Percentiles rank a stretch among this genome's conserved stretches.
These are phyloP conservation scores for Knoxdaviesia proteae DNA, from an alignment of 2,329 filamentous ascomycete genomes.

Conservation along the genomic window DNA sequence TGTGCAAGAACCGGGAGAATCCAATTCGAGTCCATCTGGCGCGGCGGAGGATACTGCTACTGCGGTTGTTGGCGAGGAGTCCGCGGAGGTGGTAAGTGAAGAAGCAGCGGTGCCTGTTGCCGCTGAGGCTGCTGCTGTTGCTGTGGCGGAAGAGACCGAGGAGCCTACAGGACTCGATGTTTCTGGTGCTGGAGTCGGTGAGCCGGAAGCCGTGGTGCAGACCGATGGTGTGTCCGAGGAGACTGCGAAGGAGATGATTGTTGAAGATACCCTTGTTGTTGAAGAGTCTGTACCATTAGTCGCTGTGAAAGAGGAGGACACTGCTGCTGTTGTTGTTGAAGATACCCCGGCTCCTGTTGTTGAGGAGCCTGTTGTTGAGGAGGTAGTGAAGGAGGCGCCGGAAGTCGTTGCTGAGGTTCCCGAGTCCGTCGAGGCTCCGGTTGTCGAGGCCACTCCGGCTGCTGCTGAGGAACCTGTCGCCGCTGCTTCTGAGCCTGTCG, in stretches of 20 bases:
- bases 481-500: too few relatives aligned
- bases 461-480: slow-evolving; percentile 1
- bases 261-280: neutral
- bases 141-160: slow-evolving; percentile 3
- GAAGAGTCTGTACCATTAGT: too few relatives aligned
- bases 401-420: neutral
- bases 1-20: slow-evolving; percentile 11
- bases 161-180: slow-evolving; percentile 8
- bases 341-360: too few relatives aligned
- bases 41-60: slow-evolving; percentile 6
- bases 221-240: neutral
- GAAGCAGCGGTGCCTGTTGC: neutral
- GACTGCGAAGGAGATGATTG: neutral
- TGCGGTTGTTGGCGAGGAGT: neutral
- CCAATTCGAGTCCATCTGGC: slow-evolving; percentile 7
- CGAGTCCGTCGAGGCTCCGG: too few relatives aligned
- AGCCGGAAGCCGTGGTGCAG: neutral
- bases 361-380: neutral
- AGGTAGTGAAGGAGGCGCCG: neutral
- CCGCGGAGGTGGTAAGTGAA: too few relatives aligned
- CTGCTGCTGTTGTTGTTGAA: too few relatives aligned
- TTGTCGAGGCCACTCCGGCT: neutral
- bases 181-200: slow-evolving; percentile 1
- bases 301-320: too few relatives aligned
- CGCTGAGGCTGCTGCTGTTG: neutral